phyloP scores from a whole-genome alignment of 1,139 yeast species.

The Scheffersomyces stambukii region DNA sequence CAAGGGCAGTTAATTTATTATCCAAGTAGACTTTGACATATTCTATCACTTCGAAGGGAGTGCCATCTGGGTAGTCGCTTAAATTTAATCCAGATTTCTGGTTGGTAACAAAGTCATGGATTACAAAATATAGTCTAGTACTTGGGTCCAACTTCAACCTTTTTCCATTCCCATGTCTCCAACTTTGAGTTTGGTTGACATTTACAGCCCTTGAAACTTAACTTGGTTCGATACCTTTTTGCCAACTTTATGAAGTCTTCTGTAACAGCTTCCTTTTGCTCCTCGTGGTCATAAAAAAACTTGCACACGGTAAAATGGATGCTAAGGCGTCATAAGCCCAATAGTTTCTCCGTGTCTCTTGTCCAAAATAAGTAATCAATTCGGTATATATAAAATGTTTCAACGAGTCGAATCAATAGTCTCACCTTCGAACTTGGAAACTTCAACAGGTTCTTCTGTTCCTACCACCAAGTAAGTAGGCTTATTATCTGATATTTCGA shows the following conservation, averaged over 20 bases:
- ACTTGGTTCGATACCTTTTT: conserved; percentile 69
- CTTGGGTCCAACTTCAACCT: conserved; percentile 77
- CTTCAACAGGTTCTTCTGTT: conserved; percentile 32
- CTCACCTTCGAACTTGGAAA: conserved; percentile 19
- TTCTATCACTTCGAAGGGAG: conserved; percentile 40
- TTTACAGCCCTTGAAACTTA: too few species aligned
- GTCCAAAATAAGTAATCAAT: conserved; percentile 85
- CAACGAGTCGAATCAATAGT: conserved; percentile 30
- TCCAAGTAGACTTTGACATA: conserved; percentile 57
- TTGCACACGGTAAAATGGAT: conserved; percentile 82
- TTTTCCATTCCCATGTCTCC: conserved; percentile 86
- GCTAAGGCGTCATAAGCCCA: conserved; percentile 66
- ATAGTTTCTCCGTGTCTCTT: conserved; percentile 80
- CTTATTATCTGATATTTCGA: conserved; percentile 18
- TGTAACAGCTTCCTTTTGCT: conserved; percentile 57
- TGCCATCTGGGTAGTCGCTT: conserved; percentile 37
- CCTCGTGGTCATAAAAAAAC: conserved; percentile 72
- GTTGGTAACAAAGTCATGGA: conserved; percentile 68
- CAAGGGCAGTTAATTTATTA: conserved; percentile 65
- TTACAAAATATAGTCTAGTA: conserved; percentile 85
- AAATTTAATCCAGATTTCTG: conserved; percentile 70
- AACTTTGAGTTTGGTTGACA: conserved; percentile 80
- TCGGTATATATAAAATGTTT: conserved; percentile 60
- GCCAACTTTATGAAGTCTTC: conserved; percentile 59
- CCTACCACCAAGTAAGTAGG: conserved; percentile 34